phyloP scores from a whole-genome alignment of 805 yeast species.

The Saccharomycopsis sp. region DNA sequence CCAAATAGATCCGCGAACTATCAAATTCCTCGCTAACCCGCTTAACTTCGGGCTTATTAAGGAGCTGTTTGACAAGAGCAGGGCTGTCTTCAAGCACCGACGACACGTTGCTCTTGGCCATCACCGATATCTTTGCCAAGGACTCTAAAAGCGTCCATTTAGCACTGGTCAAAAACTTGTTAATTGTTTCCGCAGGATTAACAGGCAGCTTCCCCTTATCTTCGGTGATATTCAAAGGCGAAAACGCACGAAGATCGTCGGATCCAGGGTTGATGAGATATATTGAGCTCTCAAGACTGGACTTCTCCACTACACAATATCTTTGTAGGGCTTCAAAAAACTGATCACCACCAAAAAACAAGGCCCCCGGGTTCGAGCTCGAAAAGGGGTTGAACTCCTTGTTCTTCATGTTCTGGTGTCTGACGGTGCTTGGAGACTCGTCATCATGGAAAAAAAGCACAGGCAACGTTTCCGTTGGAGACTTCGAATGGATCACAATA shows the following conservation, averaged over 20 bases:
- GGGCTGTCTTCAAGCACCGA: slow-evolving; percentile 56
- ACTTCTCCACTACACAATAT: slow-evolving; percentile 56
- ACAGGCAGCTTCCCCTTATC: slow-evolving; percentile 14
- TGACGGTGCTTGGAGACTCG: slow-evolving; percentile 67
- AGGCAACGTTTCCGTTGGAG: slow-evolving; percentile 48
- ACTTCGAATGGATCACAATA: slow-evolving; percentile 59
- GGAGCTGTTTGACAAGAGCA: slow-evolving; percentile 43
- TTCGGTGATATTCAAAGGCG: slow-evolving; percentile 37
- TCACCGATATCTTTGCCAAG: slow-evolving; percentile 68
- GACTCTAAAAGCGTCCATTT: slow-evolving; percentile 85
- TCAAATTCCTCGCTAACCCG: slow-evolving; percentile 86
- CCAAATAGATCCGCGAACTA: slow-evolving; percentile 83
- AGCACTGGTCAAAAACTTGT: slow-evolving; percentile 53
- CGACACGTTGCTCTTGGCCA: slow-evolving; percentile 58
- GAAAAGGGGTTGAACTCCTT: slow-evolving; percentile 72
- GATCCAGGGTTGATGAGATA: slow-evolving; percentile 73
- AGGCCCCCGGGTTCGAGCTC: slow-evolving; percentile 33
- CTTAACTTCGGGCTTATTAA: slow-evolving; percentile 73
- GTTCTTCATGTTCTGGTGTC: slow-evolving; percentile 52
- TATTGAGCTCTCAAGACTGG: slow-evolving; percentile 67
- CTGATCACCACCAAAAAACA: slow-evolving; percentile 91
- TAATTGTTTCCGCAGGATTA: slow-evolving; percentile 28
- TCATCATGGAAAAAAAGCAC: slow-evolving; percentile 90
- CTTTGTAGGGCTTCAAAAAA: slow-evolving; percentile 50
- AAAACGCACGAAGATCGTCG: slow-evolving; percentile 55